phyloP scores from a whole-genome alignment of 2,329 filamentous ascomycete species.

The Pseudocercospora fijiensis region DNA sequence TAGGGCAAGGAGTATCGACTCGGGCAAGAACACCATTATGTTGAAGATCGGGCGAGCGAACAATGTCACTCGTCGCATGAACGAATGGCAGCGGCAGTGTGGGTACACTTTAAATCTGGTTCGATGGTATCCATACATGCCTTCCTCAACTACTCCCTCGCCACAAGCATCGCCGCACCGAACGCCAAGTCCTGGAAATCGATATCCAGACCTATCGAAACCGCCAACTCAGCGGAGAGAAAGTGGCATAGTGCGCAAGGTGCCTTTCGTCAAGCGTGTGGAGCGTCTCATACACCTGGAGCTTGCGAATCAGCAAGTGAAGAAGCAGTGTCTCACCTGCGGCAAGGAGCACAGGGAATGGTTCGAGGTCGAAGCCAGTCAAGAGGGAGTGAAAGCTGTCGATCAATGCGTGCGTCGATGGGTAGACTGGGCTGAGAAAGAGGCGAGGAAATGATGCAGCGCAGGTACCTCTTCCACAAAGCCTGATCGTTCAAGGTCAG shows the following conservation, averaged over 20 bases:
- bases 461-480: neutral
- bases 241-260: slow-evolving; percentile 57
- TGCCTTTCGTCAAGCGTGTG: slow-evolving; percentile 81
- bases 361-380: slow-evolving; percentile 82
- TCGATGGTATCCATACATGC: slow-evolving; percentile 83
- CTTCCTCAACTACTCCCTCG: slow-evolving; percentile 30
- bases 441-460: slow-evolving; percentile 11
- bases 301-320: slow-evolving; percentile 61
- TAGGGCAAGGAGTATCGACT: neutral
- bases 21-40: slow-evolving; percentile 60
- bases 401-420: slow-evolving; percentile 78
- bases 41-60: slow-evolving; percentile 66
- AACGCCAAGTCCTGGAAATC: slow-evolving; percentile 15
- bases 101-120: slow-evolving; percentile 84
- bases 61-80: slow-evolving; percentile 87
- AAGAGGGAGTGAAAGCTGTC: slow-evolving; percentile 65
- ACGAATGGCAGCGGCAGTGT: slow-evolving; percentile 92
- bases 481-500: neutral
- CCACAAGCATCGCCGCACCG: slow-evolving; percentile 20
- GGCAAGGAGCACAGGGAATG: slow-evolving; percentile 87
- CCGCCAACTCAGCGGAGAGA: slow-evolving; percentile 20
- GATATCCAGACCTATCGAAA: slow-evolving; percentile 35
- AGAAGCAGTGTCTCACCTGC: slow-evolving; percentile 70
- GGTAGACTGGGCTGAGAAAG: slow-evolving; percentile 67
- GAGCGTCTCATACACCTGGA: slow-evolving; percentile 90